phyloP scores from a whole-genome alignment of 768 basidiomycete species.

The Boletus subparvulus region DNA sequence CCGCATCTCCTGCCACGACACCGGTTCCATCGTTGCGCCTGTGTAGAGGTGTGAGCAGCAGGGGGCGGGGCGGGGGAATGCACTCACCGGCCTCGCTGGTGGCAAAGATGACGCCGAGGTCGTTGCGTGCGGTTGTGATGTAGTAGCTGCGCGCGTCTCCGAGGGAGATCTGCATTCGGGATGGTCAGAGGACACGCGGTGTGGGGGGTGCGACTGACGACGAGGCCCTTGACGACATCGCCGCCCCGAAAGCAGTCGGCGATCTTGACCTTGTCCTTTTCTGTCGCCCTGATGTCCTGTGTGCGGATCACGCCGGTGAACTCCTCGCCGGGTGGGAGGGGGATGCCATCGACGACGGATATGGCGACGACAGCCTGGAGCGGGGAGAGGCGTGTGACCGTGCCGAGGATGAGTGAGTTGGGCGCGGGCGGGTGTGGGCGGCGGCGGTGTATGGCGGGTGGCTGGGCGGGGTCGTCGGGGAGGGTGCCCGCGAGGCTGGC shows the following conservation, averaged over 20 bases:
- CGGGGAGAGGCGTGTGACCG: slow-evolving; percentile 79
- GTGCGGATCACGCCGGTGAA: slow-evolving; percentile 85
- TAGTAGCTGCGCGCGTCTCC: slow-evolving; percentile 93
- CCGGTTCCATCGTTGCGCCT: slow-evolving; percentile 82
- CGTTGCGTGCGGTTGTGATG: slow-evolving; percentile 86
- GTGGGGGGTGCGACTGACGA: slow-evolving; percentile 52
- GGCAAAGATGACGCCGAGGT: slow-evolving; percentile 89
- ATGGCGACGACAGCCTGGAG: slow-evolving; percentile 82
- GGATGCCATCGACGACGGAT: slow-evolving; percentile 82
- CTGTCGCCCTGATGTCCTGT: slow-evolving; percentile 88
- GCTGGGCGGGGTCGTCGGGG: slow-evolving; percentile 39
- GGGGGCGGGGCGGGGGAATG: background rate
- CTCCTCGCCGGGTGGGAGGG: slow-evolving; percentile 80
- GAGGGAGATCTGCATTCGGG: slow-evolving; percentile 67
- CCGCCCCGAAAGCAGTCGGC: slow-evolving; percentile 90
- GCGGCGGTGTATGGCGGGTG: slow-evolving; percentile 58
- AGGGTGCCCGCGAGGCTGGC: slow-evolving; percentile 73
- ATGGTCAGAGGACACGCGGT: slow-evolving; percentile 5
- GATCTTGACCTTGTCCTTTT: slow-evolving; percentile 87
- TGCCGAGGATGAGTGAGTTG: slow-evolving; percentile 78
- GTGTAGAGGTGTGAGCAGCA: slow-evolving; percentile 4
- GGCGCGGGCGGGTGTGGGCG: slow-evolving; percentile 73
- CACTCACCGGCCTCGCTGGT: slow-evolving; percentile 78
- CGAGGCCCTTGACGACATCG: slow-evolving; percentile 83
- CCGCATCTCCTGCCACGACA: slow-evolving; percentile 91